Evolutionary conservation across 257 asterid genomes (phyloP).

Genomic region (Eucommia ulmoides): DNA sequence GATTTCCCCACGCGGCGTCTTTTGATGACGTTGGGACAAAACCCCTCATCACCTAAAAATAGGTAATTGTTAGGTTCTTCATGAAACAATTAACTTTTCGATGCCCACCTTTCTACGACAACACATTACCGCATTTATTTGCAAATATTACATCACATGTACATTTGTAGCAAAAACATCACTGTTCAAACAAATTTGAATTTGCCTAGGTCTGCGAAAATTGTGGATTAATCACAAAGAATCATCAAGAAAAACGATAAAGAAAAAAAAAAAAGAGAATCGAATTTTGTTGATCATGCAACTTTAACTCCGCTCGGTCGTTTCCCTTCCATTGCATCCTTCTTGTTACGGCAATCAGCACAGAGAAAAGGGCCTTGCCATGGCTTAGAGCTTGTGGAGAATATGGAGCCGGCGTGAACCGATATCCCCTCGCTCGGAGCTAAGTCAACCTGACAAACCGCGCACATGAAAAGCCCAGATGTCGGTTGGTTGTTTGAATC

Average conservation of each 20-base stretch:
- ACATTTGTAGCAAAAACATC: too few relatives aligned
- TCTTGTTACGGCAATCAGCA: constrained; percentile 54
- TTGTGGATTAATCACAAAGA: constrained; percentile 6
- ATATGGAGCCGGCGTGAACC: constrained; percentile 73
- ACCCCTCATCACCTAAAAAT: too few relatives aligned
- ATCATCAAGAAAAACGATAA: not conserved
- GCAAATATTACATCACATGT: too few relatives aligned
- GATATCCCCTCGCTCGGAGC: constrained; percentile 63
- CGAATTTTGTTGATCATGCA: too few relatives aligned
- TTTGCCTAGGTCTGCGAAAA: too few relatives aligned
- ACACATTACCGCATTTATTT: too few relatives aligned
- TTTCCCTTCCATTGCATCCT: constrained; percentile 79
- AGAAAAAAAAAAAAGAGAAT: not conserved
- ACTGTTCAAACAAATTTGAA: too few relatives aligned
- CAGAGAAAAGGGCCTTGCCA: constrained; percentile 95
- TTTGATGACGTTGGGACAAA: too few relatives aligned
- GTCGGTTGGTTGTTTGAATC: constrained; percentile 28
- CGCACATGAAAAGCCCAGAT: constrained; percentile 46
- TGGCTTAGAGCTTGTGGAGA: constrained; percentile 59
- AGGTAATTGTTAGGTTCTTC: too few relatives aligned
- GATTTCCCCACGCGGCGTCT: too few relatives aligned
- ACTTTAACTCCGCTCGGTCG: constrained; percentile 36
- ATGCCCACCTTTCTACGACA: too few relatives aligned
- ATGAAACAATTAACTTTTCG: too few relatives aligned
- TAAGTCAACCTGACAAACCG: constrained; percentile 50